Base-by-base conservation (phyloP, 1,284 basidiomycete genomes). In the Phylloporus sp. region DNA sequence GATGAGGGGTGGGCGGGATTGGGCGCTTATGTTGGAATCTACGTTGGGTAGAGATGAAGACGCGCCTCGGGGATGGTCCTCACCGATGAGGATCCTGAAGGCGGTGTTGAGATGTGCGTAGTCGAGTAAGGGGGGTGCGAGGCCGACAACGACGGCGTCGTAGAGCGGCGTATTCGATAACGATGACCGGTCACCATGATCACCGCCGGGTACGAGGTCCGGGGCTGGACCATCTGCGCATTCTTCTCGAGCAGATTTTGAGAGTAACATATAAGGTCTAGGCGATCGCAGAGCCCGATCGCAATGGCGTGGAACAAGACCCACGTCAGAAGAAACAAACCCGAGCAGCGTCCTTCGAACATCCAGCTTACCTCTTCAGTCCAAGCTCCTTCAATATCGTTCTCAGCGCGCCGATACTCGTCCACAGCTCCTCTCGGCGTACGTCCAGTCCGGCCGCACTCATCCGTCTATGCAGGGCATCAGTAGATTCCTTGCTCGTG, bases 71-170 rank as follows among this genome's bases (percentile, higher is more conserved):
- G 62, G 51, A 18, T 32, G 34, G 13, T 72, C 47, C 46, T 70
- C 72, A 44, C 62, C 60, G 79, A 79, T 71, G 56, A 92, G 81
- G 24, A 92, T 80, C 2, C 89, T 83, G 68, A 92, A 92, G 0
- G 90, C 90, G 13, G 79, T 80, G 73, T 90, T 90, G 58, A 93
- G 80, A 60, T 78, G 75, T 3, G 79, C 74, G 71, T 91, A 92
- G 42, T 80, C 78, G 66, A 92, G 80, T 4, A 79, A 69, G 1
- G 77, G 66, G 2, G 87, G 88, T 1, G 88, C 81, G 24, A 90
- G 81, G 10, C 90, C 90, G 20, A 92, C 73, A n/a, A 92, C 83
- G 54, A 92, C 89, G 0, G 85, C 80, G 69, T 92, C 88, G 70
- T 84, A 83, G 10, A 63, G 28, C 6, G n/a, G 13, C 6, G 50